A percentile compares a stretch with the other conserved stretches of the same genome.
Evolutionary conservation across 495 filamentous ascomycete genomes (phyloP).

Genomic region (Daldinia decipiens): DNA sequence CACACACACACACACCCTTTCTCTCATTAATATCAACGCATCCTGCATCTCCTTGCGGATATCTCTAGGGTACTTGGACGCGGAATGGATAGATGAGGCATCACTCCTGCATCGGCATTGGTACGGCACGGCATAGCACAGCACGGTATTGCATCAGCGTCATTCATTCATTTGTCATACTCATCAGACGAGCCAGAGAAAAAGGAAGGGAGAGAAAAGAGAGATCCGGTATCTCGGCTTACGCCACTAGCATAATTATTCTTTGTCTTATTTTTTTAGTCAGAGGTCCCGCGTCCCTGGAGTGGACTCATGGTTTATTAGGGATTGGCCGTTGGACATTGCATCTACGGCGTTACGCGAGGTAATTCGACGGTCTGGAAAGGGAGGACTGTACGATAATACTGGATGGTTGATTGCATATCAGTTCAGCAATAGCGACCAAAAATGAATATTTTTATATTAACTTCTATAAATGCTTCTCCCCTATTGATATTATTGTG

Average conservation of each 20-base stretch:
- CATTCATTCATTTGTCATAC: conserved; percentile 9
- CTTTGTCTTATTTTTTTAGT: conserved; percentile 4
- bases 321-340: conserved; percentile 5
- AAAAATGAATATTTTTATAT: background rate
- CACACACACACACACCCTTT: background rate
- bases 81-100: background rate
- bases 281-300: conserved; percentile 9
- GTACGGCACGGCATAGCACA: conserved; percentile 12
- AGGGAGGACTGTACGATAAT: conserved; percentile 3
- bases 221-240: conserved; percentile 45
- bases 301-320: conserved; percentile 4
- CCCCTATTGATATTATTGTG: background rate
- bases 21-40: conserved; percentile 8
- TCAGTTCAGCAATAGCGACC: background rate
- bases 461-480: background rate
- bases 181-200: conserved; percentile 2
- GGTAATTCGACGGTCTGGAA: background rate
- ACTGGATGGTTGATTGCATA: background rate
- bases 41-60: background rate
- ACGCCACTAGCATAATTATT: conserved; percentile 26
- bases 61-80: background rate
- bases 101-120: conserved; percentile 7
- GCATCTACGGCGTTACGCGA: conserved; percentile 1
- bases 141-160: conserved; percentile 17
- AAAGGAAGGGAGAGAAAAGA: conserved; percentile 22